Evolutionary conservation across 2,329 filamentous ascomycete genomes (phyloP), one percentile per base, ranked within the genome.

Genomic region (Aspergillus viridinutans): DNA sequence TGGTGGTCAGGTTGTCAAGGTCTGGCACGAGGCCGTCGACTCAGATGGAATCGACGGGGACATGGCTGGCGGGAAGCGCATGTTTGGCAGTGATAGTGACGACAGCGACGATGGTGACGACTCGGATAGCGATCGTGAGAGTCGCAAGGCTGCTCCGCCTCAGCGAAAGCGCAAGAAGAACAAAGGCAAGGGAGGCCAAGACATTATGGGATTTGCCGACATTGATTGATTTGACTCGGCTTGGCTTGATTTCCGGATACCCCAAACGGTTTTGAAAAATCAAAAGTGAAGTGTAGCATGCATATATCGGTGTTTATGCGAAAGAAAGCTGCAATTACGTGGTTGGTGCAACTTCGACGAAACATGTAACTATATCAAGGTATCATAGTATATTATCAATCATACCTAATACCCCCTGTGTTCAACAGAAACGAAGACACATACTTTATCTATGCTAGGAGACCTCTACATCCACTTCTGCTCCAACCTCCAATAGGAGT

Each of bases 1-100:
- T 10, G 94, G 94, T 54, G 94, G 94, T 0, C 84, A 83, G 64
- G 86, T 86, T 0, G 84, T 99, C 61, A 97, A 97, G 74, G 87
- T 97, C 1, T 99, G 94, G 94, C 85, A 86, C 59, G 85, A 94
- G 69, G 83, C 87, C 1, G 79, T 79, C 1, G 80, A 80, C 0
- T 82, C 83, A 0, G 81, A 80, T 1, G 80, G 76, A 0, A 76
- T 75, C 0, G 78, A 79, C 0, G 80, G 76, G 25, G 74, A 64
- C 20, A 68, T 72, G 32, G 69, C 57, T 3, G 66, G 64, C 26
- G 64, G 64, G 25, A 74, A 76, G 59, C 71, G 71, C 50, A 68
- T 67, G 55, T 64, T 70, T 21, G 74, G 75, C 8, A 74, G 71
- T 50, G 80, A 82, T 29, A 78, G 78, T 10, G 77, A 79, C 32